phyloP scores from a whole-genome alignment of 371 early-diverging fungal species.

The Rhizopus sp. region DNA sequence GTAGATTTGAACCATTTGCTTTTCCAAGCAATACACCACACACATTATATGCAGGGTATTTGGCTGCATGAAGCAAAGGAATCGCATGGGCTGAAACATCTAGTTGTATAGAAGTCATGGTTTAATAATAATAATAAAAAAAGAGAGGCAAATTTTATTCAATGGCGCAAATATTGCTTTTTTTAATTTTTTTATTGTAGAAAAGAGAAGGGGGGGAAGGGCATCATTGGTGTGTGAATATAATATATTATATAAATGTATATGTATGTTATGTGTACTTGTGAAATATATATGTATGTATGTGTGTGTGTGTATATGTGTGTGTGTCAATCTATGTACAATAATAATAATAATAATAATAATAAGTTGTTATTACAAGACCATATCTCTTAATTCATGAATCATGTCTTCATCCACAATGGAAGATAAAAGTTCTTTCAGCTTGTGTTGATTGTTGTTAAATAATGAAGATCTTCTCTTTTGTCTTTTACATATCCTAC shows the following conservation, averaged over 20 bases:
- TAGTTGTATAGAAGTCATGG: slow-evolving; percentile 6
- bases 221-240: not conserved
- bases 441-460: too few species aligned
- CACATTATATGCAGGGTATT: slow-evolving; percentile 72
- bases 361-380: too few species aligned
- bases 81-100: slow-evolving; percentile 64
- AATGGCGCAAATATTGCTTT: not conserved
- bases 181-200: not conserved
- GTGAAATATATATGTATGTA: slow-evolving; percentile 4
- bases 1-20: slow-evolving; percentile 32
- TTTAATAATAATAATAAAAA: not conserved
- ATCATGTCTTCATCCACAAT: too few species aligned
- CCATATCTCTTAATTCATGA: too few species aligned
- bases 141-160: not conserved
- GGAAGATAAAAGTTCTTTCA: too few species aligned
- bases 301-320: too few species aligned
- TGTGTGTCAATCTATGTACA: too few species aligned
- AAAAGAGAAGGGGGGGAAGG: not conserved
- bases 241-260: not conserved
- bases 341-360: too few species aligned
- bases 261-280: not conserved
- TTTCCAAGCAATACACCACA: slow-evolving; percentile 69
- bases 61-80: slow-evolving; percentile 79
- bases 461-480: too few species aligned
- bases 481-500: not conserved